These are phyloP conservation scores for Microsporum audouinii DNA, from an alignment of 2,329 filamentous ascomycete genomes.

Conservation along the genomic window DNA sequence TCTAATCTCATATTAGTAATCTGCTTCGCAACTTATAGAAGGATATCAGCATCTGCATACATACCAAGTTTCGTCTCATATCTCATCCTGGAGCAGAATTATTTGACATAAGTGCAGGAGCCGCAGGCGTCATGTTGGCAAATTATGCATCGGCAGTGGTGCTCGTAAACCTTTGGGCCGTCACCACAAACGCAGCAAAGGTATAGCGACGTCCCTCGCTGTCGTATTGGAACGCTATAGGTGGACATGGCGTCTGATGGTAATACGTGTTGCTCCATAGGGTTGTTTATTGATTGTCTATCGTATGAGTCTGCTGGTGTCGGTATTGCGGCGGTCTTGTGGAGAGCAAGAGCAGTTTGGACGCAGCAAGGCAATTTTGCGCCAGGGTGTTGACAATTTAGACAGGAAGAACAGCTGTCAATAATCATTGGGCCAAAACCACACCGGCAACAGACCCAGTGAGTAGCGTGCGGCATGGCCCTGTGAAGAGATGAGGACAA, in stretches of 20 bases:
- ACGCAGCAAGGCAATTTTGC: slow-evolving; percentile 15
- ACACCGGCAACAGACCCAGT: slow-evolving; percentile 29
- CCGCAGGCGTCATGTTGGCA: slow-evolving; percentile 26
- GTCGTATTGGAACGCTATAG: neutral
- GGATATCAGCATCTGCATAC: neutral
- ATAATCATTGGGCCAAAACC: slow-evolving; percentile 23
- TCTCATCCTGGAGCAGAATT: neutral
- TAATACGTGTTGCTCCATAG: neutral
- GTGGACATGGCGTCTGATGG: neutral
- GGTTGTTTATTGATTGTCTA: neutral
- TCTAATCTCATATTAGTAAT: neutral
- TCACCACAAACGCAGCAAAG: slow-evolving; percentile 31
- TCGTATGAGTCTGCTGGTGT: neutral
- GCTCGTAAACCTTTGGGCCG: slow-evolving; percentile 29
- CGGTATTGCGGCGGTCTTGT: neutral
- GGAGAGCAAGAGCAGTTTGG: slow-evolving; percentile 12
- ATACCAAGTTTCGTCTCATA: neutral
- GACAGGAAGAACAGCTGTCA: slow-evolving; percentile 19
- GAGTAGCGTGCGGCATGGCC: slow-evolving; percentile 16
- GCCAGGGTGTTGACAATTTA: slow-evolving; percentile 18
- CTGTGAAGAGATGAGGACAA: neutral
- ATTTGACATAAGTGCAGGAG: slow-evolving; percentile 23
- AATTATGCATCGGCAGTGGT: slow-evolving; percentile 23
- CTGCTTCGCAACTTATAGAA: neutral
- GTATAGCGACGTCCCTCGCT: slow-evolving; percentile 22